Base-by-base conservation (phyloP, 139 green algal genomes). In the Closterium sp. region DNA sequence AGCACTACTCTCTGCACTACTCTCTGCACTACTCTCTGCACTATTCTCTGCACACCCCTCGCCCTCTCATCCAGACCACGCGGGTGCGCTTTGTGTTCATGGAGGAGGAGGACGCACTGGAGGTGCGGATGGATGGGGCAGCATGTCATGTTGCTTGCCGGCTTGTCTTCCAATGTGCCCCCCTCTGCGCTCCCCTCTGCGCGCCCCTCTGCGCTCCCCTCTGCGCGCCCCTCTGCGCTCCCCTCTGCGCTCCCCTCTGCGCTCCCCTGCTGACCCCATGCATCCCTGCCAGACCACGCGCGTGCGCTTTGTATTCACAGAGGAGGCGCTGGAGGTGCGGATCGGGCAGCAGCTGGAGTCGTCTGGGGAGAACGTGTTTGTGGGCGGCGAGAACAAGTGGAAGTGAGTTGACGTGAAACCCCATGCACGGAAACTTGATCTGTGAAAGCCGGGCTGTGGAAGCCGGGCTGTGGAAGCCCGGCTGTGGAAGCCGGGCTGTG, bases 351-450 rank as follows among this genome's bases (percentile, higher is more conserved):
- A 94, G 84, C 19, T 43, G 6, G 84, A 90, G 85, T 19, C 31
- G 34, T 94, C 88, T 8, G 90, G 90, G 4, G 91, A 94, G 88
- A 94, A 94, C 43, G 88, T 43, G 12, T 94, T 94, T 86, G 91
- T 94, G 34, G 91, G 91, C 19, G 91, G 91, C 35, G 84, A 93
- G 84, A 94, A 94, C 88, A 34, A 90, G 32, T 94, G 91, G 91
- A 90, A n/a, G 91, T 93, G 88, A 91, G 88, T 83, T 28, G 64
- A n/a, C n/a, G n/a, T n/a, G n/a, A n/a, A n/a, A n/a, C n/a, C n/a
- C n/a, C n/a, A n/a, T n/a, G n/a, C n/a, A n/a, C n/a, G n/a, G n/a
- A n/a, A n/a, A n/a, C n/a, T n/a, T n/a, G n/a, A n/a, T n/a, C n/a
- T n/a, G n/a, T n/a, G n/a, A n/a, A n/a, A n/a, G n/a, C n/a, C n/a